These are phyloP conservation scores for Lactuca sativa DNA, from an alignment of 129 eudicot genomes.

Conservation along the genomic window DNA sequence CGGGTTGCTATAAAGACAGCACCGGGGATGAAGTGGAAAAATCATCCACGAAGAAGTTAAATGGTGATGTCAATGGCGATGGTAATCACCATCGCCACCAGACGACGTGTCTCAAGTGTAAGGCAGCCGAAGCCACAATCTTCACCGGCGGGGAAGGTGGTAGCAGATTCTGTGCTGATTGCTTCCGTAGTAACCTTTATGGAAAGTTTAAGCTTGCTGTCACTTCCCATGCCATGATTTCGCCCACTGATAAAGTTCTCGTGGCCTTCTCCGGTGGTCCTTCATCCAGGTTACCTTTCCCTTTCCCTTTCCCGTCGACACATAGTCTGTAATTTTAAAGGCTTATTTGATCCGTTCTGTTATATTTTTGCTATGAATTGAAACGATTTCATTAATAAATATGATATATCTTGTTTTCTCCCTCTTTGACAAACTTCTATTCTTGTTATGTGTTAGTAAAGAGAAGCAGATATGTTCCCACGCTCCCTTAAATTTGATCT, in stretches of 20 bases:
- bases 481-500: neutral
- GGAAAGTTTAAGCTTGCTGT: slow-evolving; percentile 91
- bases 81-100: slow-evolving; percentile 15
- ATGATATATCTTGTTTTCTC: neutral
- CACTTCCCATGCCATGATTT: slow-evolving; percentile 85
- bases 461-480: neutral
- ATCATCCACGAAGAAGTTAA: slow-evolving; percentile 5
- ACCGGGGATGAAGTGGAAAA: slow-evolving; percentile 10
- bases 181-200: slow-evolving; percentile 76
- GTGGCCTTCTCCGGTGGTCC: slow-evolving; percentile 97
- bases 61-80: neutral
- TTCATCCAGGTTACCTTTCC: slow-evolving; percentile 60
- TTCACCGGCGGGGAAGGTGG: slow-evolving; percentile 48
- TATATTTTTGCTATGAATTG: neutral
- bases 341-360: slow-evolving; percentile 1
- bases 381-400: neutral
- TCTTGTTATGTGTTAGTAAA: neutral
- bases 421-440: neutral
- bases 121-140: slow-evolving; percentile 49
- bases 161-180: slow-evolving; percentile 62
- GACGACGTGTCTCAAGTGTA: slow-evolving; percentile 71
- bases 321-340: neutral
- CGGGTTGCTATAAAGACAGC: slow-evolving; percentile 60
- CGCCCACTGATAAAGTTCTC: slow-evolving; percentile 83
- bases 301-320: neutral